Evolutionary conservation across 208 protist genomes (phyloP).

Genomic region (Phytomonas sp.): DNA sequence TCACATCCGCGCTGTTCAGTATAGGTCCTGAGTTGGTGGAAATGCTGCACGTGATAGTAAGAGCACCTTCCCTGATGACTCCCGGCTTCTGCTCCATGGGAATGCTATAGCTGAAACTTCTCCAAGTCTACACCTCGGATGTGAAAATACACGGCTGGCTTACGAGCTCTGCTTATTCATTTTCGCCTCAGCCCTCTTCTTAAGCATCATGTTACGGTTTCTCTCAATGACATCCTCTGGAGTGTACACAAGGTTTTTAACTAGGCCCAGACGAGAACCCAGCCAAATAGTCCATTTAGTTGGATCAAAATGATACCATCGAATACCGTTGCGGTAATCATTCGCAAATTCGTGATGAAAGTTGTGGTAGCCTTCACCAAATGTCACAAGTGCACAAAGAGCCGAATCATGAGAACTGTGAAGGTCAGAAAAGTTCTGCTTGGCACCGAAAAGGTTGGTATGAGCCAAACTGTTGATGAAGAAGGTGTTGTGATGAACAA

Average conservation of each 20-base stretch:
- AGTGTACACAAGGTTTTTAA: constrained; percentile 57
- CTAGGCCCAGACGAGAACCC: constrained; percentile 41
- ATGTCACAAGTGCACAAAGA: constrained; percentile 72
- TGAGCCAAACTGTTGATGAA: constrained; percentile 91
- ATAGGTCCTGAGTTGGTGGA: constrained; percentile 54
- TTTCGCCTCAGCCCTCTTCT: constrained; percentile 28
- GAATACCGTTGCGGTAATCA: constrained; percentile 88
- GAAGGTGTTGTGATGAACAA: constrained; percentile 89
- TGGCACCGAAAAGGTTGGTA: constrained; percentile 51
- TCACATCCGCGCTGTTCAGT: constrained; percentile 48
- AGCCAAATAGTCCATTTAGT: constrained; percentile 84
- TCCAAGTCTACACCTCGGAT: constrained; percentile 44
- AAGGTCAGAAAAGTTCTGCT: constrained; percentile 73
- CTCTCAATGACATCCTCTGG: constrained; percentile 51
- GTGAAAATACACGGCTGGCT: constrained; percentile 29
- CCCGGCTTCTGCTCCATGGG: constrained; percentile 30
- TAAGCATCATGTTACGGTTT: constrained; percentile 45
- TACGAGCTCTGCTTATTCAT: constrained; percentile 18
- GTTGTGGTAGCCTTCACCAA: constrained; percentile 92
- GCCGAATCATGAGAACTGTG: constrained; percentile 79
- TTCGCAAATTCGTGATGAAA: constrained; percentile 91
- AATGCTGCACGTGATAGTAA: constrained; percentile 57
- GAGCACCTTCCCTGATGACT: constrained; percentile 53
- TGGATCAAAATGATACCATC: constrained; percentile 89
- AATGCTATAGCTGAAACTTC: constrained; percentile 39